Percentiles rank a stretch among this genome's conserved stretches.
Conservation (phyloP, 1,139 yeast species). For the Nakaseomyces sp. region DNA sequence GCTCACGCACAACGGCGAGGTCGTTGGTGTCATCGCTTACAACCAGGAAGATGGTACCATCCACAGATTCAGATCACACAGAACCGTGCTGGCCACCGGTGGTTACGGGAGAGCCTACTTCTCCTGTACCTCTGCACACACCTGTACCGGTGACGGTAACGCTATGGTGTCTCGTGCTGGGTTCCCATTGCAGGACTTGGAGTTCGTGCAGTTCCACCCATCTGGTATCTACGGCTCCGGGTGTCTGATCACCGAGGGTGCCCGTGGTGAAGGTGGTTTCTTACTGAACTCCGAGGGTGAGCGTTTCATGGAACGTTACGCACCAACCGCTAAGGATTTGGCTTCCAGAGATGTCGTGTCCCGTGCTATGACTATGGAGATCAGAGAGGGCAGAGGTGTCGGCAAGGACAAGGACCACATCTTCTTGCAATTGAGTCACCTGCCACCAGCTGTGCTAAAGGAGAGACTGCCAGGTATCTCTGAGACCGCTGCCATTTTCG, state of each 20-base stretch:
- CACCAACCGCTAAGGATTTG: conserved; percentile 96
- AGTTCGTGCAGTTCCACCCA: conserved; percentile 98
- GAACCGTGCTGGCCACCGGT: conserved; percentile 95
- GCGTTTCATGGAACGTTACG: conserved; percentile 98
- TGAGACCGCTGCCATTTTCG: conserved; percentile 95
- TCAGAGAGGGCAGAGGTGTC: conserved; percentile 98
- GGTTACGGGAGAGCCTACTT: conserved; percentile 98
- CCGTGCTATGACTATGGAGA: conserved; percentile 96
- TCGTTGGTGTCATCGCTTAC: conserved; percentile 95
- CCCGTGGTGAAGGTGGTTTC: conserved; percentile 99
- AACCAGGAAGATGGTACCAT: conserved; percentile 98
- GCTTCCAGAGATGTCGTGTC: conserved; percentile 98
- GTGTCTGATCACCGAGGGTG: conserved; percentile 97
- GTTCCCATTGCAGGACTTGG: conserved; percentile 93
- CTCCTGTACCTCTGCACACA: conserved; percentile 98
- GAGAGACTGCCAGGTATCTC: conserved; percentile 99
- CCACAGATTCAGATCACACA: conserved; percentile 95
- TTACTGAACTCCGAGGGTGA: conserved; percentile 95
- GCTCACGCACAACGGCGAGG: conserved; percentile 90
- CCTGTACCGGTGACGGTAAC: conserved; percentile 98
- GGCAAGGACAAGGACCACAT: conserved; percentile 95
- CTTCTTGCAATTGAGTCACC: conserved; percentile 85
- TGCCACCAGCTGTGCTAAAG: conserved; percentile 84
- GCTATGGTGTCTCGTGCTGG: conserved; percentile 99
- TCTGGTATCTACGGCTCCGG: conserved; percentile 99